Conservation (phyloP, 257 asterid species). For the Solanum bulbocastanum region DNA sequence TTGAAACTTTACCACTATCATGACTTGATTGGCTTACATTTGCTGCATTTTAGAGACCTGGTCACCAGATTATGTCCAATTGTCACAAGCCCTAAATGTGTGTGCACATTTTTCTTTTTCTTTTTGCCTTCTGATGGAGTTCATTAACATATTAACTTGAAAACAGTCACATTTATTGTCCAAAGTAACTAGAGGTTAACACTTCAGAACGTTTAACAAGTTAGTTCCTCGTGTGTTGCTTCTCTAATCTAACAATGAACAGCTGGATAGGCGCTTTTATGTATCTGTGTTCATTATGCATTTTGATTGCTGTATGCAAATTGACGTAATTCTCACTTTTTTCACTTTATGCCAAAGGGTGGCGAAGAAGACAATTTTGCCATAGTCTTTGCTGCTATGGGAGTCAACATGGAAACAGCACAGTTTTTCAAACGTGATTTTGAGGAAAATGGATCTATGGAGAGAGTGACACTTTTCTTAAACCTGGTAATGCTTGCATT, state of each 20-base stretch:
- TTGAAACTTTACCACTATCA: not conserved
- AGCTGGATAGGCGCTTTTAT: not conserved
- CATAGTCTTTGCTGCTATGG: conserved; percentile 99
- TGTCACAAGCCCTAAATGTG: not conserved
- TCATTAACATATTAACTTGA: not conserved
- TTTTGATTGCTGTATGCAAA: not conserved
- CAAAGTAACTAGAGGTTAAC: not conserved
- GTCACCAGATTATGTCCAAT: not conserved
- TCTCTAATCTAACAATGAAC: not conserved
- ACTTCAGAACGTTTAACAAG: not conserved
- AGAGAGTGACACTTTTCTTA: conserved; percentile 92
- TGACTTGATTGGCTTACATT: not conserved
- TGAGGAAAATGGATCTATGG: conserved; percentile 99
- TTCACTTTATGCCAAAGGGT: conserved; percentile 29
- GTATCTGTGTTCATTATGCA: not conserved
- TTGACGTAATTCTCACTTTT: conserved; percentile 9
- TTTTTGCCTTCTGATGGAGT: not conserved
- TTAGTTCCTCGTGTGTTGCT: not conserved
- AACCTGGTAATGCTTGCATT: conserved; percentile 52
- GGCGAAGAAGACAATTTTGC: conserved; percentile 95
- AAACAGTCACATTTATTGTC: not conserved
- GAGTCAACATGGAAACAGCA: conserved; percentile 99
- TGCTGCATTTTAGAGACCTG: not conserved
- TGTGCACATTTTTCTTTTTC: not conserved
- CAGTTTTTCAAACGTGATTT: conserved; percentile 98